A percentile compares a stretch with the other conserved stretches of the same genome.
Evolutionary conservation across 2,329 filamentous ascomycete species (phyloP).

Genomic region (Albophoma yamanashiensis): DNA sequence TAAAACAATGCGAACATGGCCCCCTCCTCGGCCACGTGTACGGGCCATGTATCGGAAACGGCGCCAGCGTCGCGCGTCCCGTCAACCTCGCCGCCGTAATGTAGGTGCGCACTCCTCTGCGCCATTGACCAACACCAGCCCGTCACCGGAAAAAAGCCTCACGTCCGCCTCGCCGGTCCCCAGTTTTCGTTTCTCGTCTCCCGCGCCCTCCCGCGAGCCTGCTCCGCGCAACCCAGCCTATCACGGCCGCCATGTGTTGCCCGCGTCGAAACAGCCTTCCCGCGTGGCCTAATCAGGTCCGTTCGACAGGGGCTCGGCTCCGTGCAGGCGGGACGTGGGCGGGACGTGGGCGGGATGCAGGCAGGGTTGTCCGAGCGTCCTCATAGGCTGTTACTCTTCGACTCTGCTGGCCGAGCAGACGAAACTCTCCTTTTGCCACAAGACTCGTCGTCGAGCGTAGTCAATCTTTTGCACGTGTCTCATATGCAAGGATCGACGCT

Average conservation of each 20-base stretch:
- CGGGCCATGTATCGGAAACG: neutral
- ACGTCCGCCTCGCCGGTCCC: neutral
- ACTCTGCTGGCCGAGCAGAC: neutral
- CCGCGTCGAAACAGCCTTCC: conserved; percentile 6
- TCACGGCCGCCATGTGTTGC: neutral
- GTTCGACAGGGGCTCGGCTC: neutral
- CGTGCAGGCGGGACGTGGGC: neutral
- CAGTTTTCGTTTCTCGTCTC: neutral
- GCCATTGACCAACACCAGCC: neutral
- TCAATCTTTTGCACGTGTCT: neutral
- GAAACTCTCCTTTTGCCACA: neutral
- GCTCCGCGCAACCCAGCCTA: neutral
- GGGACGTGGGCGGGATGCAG: neutral
- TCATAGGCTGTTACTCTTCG: neutral
- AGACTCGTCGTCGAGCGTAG: neutral
- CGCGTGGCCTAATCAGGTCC: neutral
- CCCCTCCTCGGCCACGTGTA: too few relatives aligned
- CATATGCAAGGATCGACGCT: neutral
- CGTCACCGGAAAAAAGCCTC: neutral
- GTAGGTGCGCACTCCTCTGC: neutral
- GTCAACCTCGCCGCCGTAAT: neutral
- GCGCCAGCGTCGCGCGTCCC: neutral
- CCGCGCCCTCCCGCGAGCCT: neutral
- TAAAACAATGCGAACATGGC: neutral
- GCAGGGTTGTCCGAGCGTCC: neutral